These are phyloP conservation scores for Casuarina glauca DNA, from an alignment of 306 rosid species.

Conservation along the genomic window DNA sequence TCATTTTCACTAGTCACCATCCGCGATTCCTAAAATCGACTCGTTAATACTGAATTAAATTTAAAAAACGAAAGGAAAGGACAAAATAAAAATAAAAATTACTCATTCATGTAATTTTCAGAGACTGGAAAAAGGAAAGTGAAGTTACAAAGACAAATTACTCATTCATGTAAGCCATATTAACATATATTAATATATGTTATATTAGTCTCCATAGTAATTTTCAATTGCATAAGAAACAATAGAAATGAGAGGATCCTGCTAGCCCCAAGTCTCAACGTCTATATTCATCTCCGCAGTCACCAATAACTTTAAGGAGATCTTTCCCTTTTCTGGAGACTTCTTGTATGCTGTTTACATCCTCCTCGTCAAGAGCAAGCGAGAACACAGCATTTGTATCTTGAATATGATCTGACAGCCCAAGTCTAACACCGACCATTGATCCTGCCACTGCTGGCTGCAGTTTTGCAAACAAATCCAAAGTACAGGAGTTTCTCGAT, in stretches of 20 bases:
- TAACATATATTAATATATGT: background rate
- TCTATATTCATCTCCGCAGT: constrained; percentile 96
- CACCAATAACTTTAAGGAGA: constrained; percentile 86
- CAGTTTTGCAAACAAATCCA: constrained; percentile 28
- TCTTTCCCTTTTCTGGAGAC: constrained; percentile 70
- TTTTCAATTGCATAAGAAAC: no score
- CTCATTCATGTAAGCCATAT: background rate
- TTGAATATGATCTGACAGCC: constrained; percentile 82
- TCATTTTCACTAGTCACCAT: background rate
- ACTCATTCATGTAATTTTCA: background rate
- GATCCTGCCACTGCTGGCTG: constrained; percentile 98
- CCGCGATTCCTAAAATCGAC: no score
- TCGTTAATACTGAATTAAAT: no score
- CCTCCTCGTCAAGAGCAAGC: constrained; percentile 84
- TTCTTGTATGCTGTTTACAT: constrained; percentile 66
- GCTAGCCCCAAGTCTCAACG: constrained; percentile 44
- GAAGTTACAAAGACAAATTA: background rate
- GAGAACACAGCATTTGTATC: constrained; percentile 76
- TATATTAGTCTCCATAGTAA: background rate
- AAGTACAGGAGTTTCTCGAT: constrained; percentile 5
- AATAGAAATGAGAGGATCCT: constrained; percentile 23
- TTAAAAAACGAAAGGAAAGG: no score
- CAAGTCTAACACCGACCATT: constrained; percentile 93
- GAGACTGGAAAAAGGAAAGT: background rate
- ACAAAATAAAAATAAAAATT: background rate